A percentile compares a stretch with the other conserved stretches of the same genome.
phyloP scores from a whole-genome alignment of 73 alveolate genomes.

The Blepharisma japonicum region DNA sequence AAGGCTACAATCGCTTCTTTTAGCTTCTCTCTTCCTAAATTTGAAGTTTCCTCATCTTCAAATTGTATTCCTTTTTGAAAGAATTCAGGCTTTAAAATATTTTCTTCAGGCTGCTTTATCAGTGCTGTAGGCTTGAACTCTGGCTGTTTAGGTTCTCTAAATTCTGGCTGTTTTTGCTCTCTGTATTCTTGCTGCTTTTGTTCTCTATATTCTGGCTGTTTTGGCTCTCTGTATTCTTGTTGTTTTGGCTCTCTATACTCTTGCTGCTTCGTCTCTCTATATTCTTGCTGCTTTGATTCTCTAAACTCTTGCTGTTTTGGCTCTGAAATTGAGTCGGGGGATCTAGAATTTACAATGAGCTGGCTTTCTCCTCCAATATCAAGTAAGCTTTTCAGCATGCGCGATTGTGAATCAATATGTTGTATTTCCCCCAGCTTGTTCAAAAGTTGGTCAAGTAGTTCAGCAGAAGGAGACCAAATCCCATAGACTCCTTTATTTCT shows the following conservation, averaged over 20 bases:
- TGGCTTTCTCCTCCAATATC: conserved; percentile 20
- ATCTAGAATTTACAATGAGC: not conserved
- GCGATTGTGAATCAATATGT: conserved; percentile 23
- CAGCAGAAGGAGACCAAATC: conserved; percentile 24
- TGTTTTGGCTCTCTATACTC: no score
- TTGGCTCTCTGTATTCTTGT: no score
- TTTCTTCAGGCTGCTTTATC: not conserved
- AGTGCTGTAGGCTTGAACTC: no score
- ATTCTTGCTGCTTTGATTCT: not conserved
- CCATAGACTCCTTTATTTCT: conserved; percentile 7
- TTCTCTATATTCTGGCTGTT: not conserved
- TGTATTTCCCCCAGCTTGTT: conserved; percentile 17
- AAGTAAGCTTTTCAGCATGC: conserved; percentile 7
- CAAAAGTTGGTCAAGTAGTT: conserved; percentile 12
- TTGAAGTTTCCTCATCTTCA: not conserved
- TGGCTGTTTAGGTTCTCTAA: not conserved
- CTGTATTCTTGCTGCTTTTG: no score
- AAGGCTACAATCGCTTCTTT: conserved; percentile 13
- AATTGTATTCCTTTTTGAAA: conserved; percentile 10
- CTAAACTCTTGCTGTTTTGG: not conserved
- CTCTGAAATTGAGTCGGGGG: conserved; percentile 5
- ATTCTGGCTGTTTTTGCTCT: not conserved
- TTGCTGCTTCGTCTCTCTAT: no score
- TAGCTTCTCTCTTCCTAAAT: conserved; percentile 5
- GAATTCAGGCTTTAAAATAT: conserved; percentile 19